Evolutionary conservation across 1,284 basidiomycete species (phyloP), one percentile per base, ranked within the genome.

Genomic region (Puccinia polysora): DNA sequence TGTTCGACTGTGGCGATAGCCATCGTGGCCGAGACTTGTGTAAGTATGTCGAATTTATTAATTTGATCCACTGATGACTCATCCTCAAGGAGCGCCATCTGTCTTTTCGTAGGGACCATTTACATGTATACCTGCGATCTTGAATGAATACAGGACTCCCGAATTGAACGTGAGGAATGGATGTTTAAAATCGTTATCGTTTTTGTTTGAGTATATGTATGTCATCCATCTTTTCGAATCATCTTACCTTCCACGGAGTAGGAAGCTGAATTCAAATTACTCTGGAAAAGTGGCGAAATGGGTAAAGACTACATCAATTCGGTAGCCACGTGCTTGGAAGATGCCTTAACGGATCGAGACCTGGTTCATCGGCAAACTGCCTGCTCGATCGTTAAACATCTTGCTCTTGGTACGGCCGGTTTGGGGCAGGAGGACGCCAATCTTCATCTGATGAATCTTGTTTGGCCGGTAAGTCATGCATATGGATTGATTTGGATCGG

Each of bases 121-220:
- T 84, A 99, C 95, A 0, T 97, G 94, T 81, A 96, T 98, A 74
- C 96, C 96, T 2, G 96, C 96, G 36, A 97, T 98, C 77, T 85
- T 99, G 53, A 97, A 97, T 82, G 96, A 99, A 80, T 99, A 98
- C 81, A 89, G 95, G 63, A 98, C 95, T 1, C 82, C 82, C 0
- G 96, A 99, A 80, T 85, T 98, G 74, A 99, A 98, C 80, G 96
- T 98, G 53, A 89, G 96, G 68, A 98, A 95, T n/a, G 96, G 96
- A 74, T 98, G 95, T 86, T 84, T 99, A 75, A 99, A 99, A 81
- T 94, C 96, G 0, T 84, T 98, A 32, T 93, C 94, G 4, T 99
- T 97, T 84, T 89, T 99, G 73, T 98, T 98, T 79, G 96, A 98
- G 84, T 98, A 99, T 79, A 95, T 98, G 69, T 72, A 20, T 25